Conservation (phyloP, 2,329 filamentous ascomycete species). For the Fusarium sp. region DNA sequence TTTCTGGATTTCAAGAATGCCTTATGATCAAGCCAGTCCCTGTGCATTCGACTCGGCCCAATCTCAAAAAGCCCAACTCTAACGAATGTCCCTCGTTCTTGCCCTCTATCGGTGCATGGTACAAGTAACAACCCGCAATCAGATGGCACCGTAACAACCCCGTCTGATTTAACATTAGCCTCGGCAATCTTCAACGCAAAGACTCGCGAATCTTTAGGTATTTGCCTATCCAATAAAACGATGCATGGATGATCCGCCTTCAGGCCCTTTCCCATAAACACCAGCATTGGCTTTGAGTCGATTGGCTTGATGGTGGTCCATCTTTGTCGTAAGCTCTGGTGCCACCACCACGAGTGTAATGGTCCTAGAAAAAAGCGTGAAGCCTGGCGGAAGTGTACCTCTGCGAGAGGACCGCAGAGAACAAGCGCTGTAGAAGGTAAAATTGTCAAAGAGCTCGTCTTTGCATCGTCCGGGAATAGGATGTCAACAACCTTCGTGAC, state of each 20-base stretch:
- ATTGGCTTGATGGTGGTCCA: not conserved
- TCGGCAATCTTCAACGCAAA: conserved; percentile 7
- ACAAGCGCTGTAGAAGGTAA: not conserved
- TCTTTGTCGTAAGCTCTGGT: not conserved
- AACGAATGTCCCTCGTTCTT: not conserved
- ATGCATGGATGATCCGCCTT: not conserved
- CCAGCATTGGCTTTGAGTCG: not conserved
- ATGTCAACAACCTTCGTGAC: not conserved
- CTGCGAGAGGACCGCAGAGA: not conserved
- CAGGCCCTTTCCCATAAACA: not conserved
- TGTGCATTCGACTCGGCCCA: not conserved
- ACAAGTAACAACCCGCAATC: not conserved
- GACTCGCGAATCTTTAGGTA: not conserved
- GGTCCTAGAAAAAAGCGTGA: not conserved
- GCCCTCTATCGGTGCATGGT: not conserved
- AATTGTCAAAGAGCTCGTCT: not conserved
- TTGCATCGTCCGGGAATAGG: rapidly evolving
- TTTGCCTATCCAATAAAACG: not conserved
- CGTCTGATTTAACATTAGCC: not conserved
- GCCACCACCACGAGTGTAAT: not conserved
- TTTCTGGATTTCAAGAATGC: not conserved
- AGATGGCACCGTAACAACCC: not conserved
- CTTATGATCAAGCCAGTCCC: not conserved
- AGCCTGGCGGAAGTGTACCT: not conserved
- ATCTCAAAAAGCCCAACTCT: conserved; percentile 9